Evolutionary conservation across 345 rosid genomes (phyloP), one percentile per base, ranked within the genome.

Genomic region (Salix koriyanagi): DNA sequence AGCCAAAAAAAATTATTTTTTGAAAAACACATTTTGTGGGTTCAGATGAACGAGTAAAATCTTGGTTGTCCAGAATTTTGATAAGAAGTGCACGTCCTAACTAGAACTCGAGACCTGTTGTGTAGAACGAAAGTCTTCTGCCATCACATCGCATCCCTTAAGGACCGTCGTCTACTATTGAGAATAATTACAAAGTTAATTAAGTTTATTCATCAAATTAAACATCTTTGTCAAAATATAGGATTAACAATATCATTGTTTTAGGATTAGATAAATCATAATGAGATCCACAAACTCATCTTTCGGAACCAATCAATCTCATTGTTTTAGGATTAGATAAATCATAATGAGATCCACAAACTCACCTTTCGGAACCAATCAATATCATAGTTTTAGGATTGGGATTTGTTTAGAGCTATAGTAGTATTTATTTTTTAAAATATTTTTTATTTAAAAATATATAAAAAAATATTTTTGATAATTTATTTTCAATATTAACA

Each of bases 101-200:
- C 0, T 32, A 0, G 34, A 32, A 32, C 0, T 32, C 5, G 0
- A 32, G 0, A 32, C 0, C 0, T 32, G 0, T 0, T 32, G 0
- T 32, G 5, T 4, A 4, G 34, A 32, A 32, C 0, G 25, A 4
- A 32, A 32, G 32, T 30, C 0, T 0, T 30, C 32, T 30, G 2
- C 0, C 34, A 32, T 32, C 34, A 32, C 34, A 4, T 32, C 4
- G 4, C 4, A 32, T 32, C 4, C 36, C 1, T 34, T 34, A 34
- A 34, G 0, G 0, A 34, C 71, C 71, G 74, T 80, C 74, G 5
- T 76, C 79, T 77, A 66, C 74, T 44, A 7, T 21, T 23, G 12
- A 5, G 6, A 70, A 26, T 8, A 71, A 41, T 18, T 46, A 46
- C 13, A 6, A 19, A 28, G 9, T 10, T 23, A 78, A 5, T 65